These are phyloP conservation scores for Dendryphion nanum DNA, from an alignment of 2,329 filamentous ascomycete genomes.

Conservation along the genomic window DNA sequence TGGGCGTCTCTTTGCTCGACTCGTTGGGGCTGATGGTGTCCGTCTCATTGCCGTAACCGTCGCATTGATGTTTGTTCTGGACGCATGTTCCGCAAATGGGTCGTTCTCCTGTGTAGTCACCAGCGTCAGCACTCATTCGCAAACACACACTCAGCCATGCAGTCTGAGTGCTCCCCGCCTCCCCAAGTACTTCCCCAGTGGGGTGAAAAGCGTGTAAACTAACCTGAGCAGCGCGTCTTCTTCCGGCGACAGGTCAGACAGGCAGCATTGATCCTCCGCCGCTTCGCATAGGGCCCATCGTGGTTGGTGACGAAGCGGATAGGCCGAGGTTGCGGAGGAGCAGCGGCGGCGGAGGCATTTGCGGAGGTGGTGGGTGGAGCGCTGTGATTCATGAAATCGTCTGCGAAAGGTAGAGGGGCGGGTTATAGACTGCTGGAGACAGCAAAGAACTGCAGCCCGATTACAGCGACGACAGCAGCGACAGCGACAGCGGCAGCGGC, in stretches of 20 bases:
- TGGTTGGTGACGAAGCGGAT: slow-evolving; percentile 44
- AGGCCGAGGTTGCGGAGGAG: slow-evolving; percentile 34
- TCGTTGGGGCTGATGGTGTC: slow-evolving; percentile 7
- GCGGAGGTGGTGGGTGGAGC: slow-evolving; percentile 25
- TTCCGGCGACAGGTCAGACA: slow-evolving; percentile 50
- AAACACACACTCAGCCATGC: not conserved
- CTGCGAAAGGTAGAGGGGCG: too few species aligned
- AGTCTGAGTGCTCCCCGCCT: too few species aligned
- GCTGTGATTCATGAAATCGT: slow-evolving; percentile 36
- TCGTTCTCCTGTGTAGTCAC: slow-evolving; percentile 29
- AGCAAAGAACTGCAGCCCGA: too few species aligned
- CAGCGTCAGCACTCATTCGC: not conserved
- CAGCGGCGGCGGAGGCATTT: slow-evolving; percentile 12
- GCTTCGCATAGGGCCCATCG: slow-evolving; percentile 42
- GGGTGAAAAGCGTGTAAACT: slow-evolving; percentile 15
- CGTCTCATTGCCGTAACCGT: slow-evolving; percentile 44
- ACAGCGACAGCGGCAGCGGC: too few species aligned
- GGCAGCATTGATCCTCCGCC: slow-evolving; percentile 41
- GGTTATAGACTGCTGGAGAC: too few species aligned
- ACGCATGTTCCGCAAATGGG: slow-evolving; percentile 47
- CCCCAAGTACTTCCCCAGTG: too few species aligned
- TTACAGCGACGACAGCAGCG: too few species aligned
- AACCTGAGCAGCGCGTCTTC: slow-evolving; percentile 51
- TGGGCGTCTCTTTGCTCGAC: slow-evolving; percentile 17
- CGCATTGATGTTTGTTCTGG: slow-evolving; percentile 49